Evolutionary conservation across 2,329 filamentous ascomycete genomes (phyloP), one percentile per base, ranked within the genome.

Genomic region (Endoconidiophora laricicola): DNA sequence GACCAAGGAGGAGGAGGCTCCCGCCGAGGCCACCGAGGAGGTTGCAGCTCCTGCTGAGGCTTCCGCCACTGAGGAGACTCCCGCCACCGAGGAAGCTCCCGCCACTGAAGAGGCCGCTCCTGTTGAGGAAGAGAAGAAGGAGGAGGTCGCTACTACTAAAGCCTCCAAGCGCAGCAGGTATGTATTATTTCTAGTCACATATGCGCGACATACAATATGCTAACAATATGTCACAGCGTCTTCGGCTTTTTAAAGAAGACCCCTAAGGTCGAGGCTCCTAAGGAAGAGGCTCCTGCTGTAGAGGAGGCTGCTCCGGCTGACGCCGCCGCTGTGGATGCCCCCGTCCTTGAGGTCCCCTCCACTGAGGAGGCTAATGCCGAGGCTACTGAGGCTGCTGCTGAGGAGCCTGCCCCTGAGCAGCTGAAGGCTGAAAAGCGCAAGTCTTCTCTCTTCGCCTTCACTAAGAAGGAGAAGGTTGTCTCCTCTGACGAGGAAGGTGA

Each of bases 381-480:
- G 60, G 62, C 63, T 26, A 59, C 55, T 26, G 59, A 65, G 48
- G 63, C 65, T 56, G 61, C 58, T 53, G 66, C 66, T 57, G 70
- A 70, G 56, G 69, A 69, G 54, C 77, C 79, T 66, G 57, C 67
- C 50, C 76, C 76, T 65, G 77, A 78, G 66, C 74, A 76, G 55
- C 63, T 72, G 58, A 87, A 86, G 78, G 65, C 65, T 44, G 73
- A 77, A 66, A 94, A 93, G 83, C 84, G 86, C 65, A 79, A 79
- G 66, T 91, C 85, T 57, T 81, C 88, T 60, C 65, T 78, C 6
- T 73, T 73, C 45, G 93, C 93, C 67, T 80, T 78, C 60, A 79
- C 85, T 59, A 83, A 86, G 75, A 90, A 90, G 73, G 80, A 83
- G 64, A 74, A 75, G 66, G 66, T 65, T 36, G 63, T 68, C 43